A percentile compares a stretch with the other conserved stretches of the same genome.
Evolutionary conservation across 1,139 yeast genomes (phyloP).

Genomic region (Hanseniaspora gamundiae): DNA sequence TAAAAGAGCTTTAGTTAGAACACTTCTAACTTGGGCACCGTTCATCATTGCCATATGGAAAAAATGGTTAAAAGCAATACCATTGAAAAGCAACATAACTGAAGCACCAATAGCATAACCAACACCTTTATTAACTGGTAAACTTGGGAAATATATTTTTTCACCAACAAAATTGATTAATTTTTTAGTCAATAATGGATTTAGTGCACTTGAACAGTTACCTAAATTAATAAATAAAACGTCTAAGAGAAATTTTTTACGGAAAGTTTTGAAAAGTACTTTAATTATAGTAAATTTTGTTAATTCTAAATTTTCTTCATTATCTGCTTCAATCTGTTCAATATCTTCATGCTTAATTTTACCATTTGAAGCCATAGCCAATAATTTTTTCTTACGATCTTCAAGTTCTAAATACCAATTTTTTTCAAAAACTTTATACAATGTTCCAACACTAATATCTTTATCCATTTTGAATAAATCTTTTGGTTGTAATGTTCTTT

Average conservation of each 20-base stretch:
- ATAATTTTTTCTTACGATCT: constrained; percentile 15
- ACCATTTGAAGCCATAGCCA: not conserved
- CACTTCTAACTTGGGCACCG: constrained; percentile 35
- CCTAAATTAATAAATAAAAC: constrained; percentile 18
- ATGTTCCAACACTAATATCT: constrained; percentile 28
- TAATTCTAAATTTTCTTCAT: constrained; percentile 25
- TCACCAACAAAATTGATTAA: constrained; percentile 31
- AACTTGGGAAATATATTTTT: constrained; percentile 15
- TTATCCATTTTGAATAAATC: constrained; percentile 35
- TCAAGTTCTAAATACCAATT: constrained; percentile 20
- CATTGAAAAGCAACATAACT: constrained; percentile 21
- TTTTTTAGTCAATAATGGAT: constrained; percentile 30
- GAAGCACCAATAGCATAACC: constrained; percentile 31
- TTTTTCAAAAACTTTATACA: constrained; percentile 26
- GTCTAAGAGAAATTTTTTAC: constrained; percentile 32
- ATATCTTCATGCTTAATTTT: constrained; percentile 8
- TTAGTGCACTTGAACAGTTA: constrained; percentile 14
- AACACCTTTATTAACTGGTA: constrained; percentile 26
- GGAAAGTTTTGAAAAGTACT: constrained; percentile 42
- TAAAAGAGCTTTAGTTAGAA: constrained; percentile 30
- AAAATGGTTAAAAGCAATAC: constrained; percentile 28
- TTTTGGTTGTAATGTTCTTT: constrained; percentile 35
- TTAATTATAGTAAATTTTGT: constrained; percentile 24
- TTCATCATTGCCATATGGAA: constrained; percentile 30
- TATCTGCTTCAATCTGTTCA: constrained; percentile 14